A percentile compares a stretch with the other conserved stretches of the same genome.
Conservation (phyloP, 2,329 filamentous ascomycete species). For the Aspergillus sp. region DNA sequence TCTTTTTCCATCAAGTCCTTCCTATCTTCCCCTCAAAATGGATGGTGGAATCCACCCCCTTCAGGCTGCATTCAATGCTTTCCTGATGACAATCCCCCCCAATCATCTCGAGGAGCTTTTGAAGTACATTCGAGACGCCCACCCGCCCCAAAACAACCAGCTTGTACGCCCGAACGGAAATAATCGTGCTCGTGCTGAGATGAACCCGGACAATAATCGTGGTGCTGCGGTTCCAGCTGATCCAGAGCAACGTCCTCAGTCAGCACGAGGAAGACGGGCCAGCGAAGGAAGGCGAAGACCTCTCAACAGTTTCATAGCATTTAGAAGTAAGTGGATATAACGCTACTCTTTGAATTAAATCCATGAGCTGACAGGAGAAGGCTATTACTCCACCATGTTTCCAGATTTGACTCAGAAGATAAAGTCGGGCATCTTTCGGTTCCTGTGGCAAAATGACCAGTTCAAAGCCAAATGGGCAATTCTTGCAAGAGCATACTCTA, state of each 20-base stretch:
- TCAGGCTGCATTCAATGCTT: conserved; percentile 26
- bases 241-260: conserved; percentile 7
- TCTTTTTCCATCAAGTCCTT: neutral
- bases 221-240: conserved; percentile 7
- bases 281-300: conserved; percentile 26
- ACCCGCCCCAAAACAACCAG: conserved; percentile 6
- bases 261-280: conserved; percentile 19
- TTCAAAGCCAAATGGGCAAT: conserved; percentile 55
- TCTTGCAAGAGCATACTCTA: conserved; percentile 57
- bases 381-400: conserved; percentile 50
- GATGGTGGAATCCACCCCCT: conserved; percentile 19
- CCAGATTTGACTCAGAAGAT: conserved; percentile 51
- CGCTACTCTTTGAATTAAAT: neutral
- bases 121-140: conserved; percentile 17
- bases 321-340: conserved; percentile 32
- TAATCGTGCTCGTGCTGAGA: conserved; percentile 1
- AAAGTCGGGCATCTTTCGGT: conserved; percentile 51
- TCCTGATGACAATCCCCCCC: conserved; percentile 26
- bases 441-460: conserved; percentile 52
- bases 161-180: conserved; percentile 4
- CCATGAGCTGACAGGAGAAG: conserved; percentile 28
- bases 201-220: conserved; percentile 3
- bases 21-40: conserved; percentile 9
- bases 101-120: conserved; percentile 22
- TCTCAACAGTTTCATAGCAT: conserved; percentile 41